A percentile compares a stretch with the other conserved stretches of the same genome.
Evolutionary conservation across 345 rosid genomes (phyloP).

Genomic region (Litchi chinensis): DNA sequence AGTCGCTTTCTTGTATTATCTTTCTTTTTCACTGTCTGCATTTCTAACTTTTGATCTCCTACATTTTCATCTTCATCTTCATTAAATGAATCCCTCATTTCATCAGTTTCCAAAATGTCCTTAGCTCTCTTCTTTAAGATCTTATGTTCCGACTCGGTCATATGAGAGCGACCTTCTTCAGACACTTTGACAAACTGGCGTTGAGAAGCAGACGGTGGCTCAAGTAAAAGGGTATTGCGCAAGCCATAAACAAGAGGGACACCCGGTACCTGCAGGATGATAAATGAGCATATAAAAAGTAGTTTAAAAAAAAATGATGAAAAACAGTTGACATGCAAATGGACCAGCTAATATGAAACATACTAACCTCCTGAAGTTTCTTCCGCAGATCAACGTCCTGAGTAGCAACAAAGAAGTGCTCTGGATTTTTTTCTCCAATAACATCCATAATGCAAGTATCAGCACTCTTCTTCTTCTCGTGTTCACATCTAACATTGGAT

Average conservation of each 20-base stretch:
- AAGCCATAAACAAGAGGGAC: conserved; percentile 81
- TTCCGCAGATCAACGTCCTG: conserved; percentile 74
- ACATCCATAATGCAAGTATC: conserved; percentile 71
- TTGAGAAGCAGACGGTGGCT: conserved; percentile 78
- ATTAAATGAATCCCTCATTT: conserved; percentile 24
- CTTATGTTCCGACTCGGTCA: conserved; percentile 51
- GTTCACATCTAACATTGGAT: conserved; percentile 66
- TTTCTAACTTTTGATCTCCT: conserved; percentile 27
- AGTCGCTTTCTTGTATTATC: conserved; percentile 34
- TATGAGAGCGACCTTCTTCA: conserved; percentile 59
- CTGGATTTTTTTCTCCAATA: conserved; percentile 58
- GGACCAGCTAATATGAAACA: not conserved
- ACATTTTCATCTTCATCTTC: conserved; percentile 50
- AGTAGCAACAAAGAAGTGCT: conserved; percentile 86
- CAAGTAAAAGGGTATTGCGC: conserved; percentile 74
- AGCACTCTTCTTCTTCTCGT: conserved; percentile 61
- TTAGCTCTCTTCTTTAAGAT: conserved; percentile 47
- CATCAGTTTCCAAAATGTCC: conserved; percentile 32
- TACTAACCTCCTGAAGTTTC: conserved; percentile 65
- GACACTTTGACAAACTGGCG: conserved; percentile 54
- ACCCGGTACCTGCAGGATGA: conserved; percentile 59
- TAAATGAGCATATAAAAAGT: not conserved
- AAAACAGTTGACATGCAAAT: not conserved
- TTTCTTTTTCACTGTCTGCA: conserved; percentile 24
- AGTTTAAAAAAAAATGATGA: not conserved